Base-by-base conservation (phyloP, 2,329 filamentous ascomycete genomes). In the Amauroascus niger region DNA sequence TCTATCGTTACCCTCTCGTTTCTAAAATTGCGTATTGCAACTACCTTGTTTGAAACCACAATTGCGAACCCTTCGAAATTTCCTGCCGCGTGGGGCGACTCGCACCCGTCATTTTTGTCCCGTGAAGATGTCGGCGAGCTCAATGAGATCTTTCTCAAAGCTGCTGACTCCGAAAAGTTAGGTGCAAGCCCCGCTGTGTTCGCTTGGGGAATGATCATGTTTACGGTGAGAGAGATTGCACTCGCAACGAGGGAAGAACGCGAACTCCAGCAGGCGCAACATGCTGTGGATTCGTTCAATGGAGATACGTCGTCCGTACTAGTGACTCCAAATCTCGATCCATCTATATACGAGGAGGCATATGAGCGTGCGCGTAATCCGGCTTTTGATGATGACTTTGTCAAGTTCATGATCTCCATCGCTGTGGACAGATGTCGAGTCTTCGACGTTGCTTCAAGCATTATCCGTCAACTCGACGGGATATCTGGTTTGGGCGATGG, bases 201-300 rank as follows among this genome's bases (percentile, higher is more conserved):
- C 60, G 81, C 86, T 2, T 97, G 90, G 90, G 82, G 84, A 3
- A 74, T 91, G 46, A 79, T 95, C 24, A 74, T 90, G 8, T 80
- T 86, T 62, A 77, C 79, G 24, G 81, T 93, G 71, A 80, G 81
- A 59, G 71, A 80, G 40, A 79, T 79, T 11, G 84, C 82, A 59
- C 76, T 80, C 54, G 75, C 75, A 49, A 75, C 83, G 44, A 80
- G 79, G 37, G 82, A 86, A 64, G 63, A 60, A n/a, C 66, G 72
- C 52, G 71, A 75, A 55, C 57, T 69, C 49, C 68, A 70, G 43
- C 70, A 74, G 52, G 69, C 69, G 8, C 64, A 72, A 30, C 69
- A 61, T 56, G 69, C 70, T 40, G 65, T 70, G 24, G 67, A 74
- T 49, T 68, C 66, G 2, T 69, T 69, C 45, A 65, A 71, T 45